Evolutionary conservation across 352 stramenopile genomes (phyloP), one percentile per base, ranked within the genome.

Genomic region (Lagenidium giganteum): DNA sequence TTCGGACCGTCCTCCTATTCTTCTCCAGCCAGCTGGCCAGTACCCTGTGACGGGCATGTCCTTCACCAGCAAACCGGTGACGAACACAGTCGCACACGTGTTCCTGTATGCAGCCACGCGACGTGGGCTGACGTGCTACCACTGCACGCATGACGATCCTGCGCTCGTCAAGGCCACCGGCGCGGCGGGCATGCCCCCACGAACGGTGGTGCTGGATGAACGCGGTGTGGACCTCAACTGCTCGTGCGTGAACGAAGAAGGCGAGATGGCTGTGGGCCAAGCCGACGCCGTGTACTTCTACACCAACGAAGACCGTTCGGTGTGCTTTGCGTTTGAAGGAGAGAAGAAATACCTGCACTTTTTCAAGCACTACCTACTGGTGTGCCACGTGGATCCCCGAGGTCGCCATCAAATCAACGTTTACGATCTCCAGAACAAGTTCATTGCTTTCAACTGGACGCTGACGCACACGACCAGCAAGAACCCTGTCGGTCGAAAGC

Each of bases 381-480:
- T 94, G 1, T 77, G 76, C 2, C 82, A 94, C 36, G 78, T 91
- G 20, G 82, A 94, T 20, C 74, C 82, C 5, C 76, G 81, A 36
- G 76, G 78, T 2, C 78, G 85, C 11, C 78, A 93, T 43, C 80
- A 93, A 44, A 69, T 95, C 47, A 95, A 94, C 47, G 73, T 95
- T 22, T 96, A 96, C 63, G 87, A 96, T 48, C 53, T 96, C 22
- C 72, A 90, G 40, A 96, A 96, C 63, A 96, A 96, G 56, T 95
- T 95, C 26, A 93, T 96, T 25, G 87, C 83, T 8, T 96, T 96
- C 61, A 94, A 96, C 54, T 90, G 79, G 69, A 92, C 80, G 26
- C 66, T 94, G 12, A 93, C 82, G 26, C 44, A 57, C 1, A 41
- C 47, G 12, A 28, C 33, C 3, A 31, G 41, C 6, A 29, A 11